Evolutionary conservation across 257 asterid genomes (phyloP).

Genomic region (Pogostemon cablin): DNA sequence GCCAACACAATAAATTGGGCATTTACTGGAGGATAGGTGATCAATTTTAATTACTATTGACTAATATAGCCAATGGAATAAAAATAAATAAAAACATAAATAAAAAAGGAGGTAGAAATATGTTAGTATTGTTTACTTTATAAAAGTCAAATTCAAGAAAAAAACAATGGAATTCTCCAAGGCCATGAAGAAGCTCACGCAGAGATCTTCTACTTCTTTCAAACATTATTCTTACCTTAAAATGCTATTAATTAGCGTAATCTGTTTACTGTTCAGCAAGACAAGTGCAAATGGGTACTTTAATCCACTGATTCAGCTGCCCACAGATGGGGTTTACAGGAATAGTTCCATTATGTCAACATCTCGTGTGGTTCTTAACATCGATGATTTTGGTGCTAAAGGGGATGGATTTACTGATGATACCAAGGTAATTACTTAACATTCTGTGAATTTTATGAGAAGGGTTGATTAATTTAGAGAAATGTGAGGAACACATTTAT

Average conservation of each 20-base stretch:
- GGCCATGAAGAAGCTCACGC: no score
- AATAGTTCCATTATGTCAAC: conserved; percentile 32
- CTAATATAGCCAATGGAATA: no score
- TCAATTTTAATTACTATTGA: no score
- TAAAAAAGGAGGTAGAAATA: no score
- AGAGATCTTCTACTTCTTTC: no score
- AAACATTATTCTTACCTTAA: no score
- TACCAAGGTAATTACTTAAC: conserved; percentile 44
- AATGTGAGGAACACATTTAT: not conserved
- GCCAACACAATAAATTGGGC: no score
- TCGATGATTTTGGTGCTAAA: conserved; percentile 65
- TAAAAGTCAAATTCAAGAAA: no score
- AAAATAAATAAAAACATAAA: no score
- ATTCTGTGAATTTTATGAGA: not conserved
- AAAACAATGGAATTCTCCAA: no score
- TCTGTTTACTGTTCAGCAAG: conserved; percentile 23
- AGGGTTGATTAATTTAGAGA: not conserved
- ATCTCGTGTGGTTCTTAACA: conserved; percentile 36
- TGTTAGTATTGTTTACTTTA: no score
- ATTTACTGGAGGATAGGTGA: no score
- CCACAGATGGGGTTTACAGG: conserved; percentile 34
- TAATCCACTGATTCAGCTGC: conserved; percentile 41
- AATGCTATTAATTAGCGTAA: conserved; percentile 5
- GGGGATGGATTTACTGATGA: conserved; percentile 67
- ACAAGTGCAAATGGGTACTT: conserved; percentile 34